Conservation (phyloP, 1,139 yeast species). For the Candida neerlandica region DNA sequence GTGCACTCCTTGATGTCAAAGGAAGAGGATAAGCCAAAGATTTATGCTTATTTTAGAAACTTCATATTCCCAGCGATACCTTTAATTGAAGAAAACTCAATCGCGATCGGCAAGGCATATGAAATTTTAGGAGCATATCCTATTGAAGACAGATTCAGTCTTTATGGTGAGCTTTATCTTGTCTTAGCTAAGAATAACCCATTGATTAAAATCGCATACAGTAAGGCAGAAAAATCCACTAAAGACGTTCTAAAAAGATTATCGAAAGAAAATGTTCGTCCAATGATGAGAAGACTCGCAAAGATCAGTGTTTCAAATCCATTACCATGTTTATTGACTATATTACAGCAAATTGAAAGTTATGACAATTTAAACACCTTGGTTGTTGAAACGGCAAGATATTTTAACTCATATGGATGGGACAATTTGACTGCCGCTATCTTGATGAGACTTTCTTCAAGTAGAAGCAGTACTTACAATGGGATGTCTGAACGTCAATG, state of each 20-base stretch:
- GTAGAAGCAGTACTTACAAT: constrained; percentile 65
- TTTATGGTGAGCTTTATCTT: constrained; percentile 78
- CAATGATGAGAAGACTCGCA: constrained; percentile 77
- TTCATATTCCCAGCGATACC: constrained; percentile 72
- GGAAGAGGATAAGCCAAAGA: constrained; percentile 32
- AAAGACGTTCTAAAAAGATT: constrained; percentile 80
- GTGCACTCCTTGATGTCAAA: constrained; percentile 41
- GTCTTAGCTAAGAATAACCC: constrained; percentile 61
- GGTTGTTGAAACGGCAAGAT: constrained; percentile 79
- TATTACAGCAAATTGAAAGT: constrained; percentile 80
- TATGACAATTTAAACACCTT: constrained; percentile 83
- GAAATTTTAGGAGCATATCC: constrained; percentile 56
- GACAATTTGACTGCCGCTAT: constrained; percentile 79
- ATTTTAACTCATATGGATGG: constrained; percentile 81
- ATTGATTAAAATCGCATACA: constrained; percentile 62
- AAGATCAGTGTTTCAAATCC: constrained; percentile 83
- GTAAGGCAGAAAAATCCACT: constrained; percentile 78
- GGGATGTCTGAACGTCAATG: constrained; percentile 84
- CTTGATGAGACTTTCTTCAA: constrained; percentile 67
- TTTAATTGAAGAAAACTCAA: constrained; percentile 59
- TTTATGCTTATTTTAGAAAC: constrained; percentile 68
- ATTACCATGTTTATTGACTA: constrained; percentile 67
- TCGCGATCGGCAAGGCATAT: constrained; percentile 64
- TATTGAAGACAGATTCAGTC: constrained; percentile 66
- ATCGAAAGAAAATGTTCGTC: constrained; percentile 80